phyloP scores from a whole-genome alignment of 2,329 filamentous ascomycete species.

The Mariannaea sp. region DNA sequence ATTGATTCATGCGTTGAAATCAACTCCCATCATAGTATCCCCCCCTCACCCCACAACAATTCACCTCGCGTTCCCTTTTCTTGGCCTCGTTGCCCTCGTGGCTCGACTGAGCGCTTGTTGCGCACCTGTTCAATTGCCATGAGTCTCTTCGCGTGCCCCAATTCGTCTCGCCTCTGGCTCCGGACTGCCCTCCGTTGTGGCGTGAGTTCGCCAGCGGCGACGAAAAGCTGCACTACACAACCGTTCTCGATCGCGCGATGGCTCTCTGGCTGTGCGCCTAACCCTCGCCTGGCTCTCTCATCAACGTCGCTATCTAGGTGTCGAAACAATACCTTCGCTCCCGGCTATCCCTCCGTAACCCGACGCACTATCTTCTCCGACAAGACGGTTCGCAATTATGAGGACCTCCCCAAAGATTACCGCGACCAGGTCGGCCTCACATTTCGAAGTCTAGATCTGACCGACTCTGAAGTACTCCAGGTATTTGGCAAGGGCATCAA shows the following conservation, averaged over 20 bases:
- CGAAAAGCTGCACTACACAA: constrained; percentile 18
- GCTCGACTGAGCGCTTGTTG: constrained; percentile 34
- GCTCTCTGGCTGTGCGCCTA: constrained; percentile 27
- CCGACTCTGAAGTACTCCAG: constrained; percentile 49
- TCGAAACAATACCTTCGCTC: constrained; percentile 19
- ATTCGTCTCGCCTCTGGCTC: constrained; percentile 40
- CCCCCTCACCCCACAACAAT: constrained; percentile 6
- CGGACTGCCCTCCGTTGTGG: constrained; percentile 37
- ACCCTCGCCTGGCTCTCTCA: constrained; percentile 9
- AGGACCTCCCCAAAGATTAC: constrained; percentile 62
- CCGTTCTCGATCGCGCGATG: constrained; percentile 33
- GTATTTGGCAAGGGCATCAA: constrained; percentile 58
- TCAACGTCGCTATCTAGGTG: constrained; percentile 15
- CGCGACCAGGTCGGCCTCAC: constrained; percentile 58
- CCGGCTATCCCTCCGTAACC: constrained; percentile 25
- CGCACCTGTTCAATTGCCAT: constrained; percentile 32
- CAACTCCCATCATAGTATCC: constrained; percentile 28
- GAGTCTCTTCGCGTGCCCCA: constrained; percentile 38
- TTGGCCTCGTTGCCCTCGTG: constrained; percentile 27
- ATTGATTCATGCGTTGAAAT: constrained; percentile 36
- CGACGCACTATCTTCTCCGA: constrained; percentile 44
- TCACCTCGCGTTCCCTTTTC: constrained; percentile 20
- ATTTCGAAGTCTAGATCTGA: constrained; percentile 57
- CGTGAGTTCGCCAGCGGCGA: constrained; percentile 26
- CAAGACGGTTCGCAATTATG: constrained; percentile 56